Evolutionary conservation across 2,329 filamentous ascomycete genomes (phyloP).

Genomic region (Phaeoacremonium minimum): DNA sequence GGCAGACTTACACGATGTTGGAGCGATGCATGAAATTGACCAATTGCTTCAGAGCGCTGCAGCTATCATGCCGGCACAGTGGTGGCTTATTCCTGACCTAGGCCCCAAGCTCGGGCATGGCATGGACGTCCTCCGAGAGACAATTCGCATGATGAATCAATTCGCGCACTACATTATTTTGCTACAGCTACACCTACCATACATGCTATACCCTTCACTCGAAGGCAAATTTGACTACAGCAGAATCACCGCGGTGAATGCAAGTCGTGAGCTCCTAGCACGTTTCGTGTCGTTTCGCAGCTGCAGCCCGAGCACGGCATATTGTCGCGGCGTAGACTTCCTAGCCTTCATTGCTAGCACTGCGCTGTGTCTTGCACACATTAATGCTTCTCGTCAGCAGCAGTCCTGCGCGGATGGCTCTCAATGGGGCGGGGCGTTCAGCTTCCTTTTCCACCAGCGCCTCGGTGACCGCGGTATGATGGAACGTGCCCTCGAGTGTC

Average conservation of each 20-base stretch:
- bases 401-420: slow-evolving; percentile 1
- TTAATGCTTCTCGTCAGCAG: slow-evolving; percentile 23
- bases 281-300: slow-evolving; percentile 31
- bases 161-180: slow-evolving; percentile 37
- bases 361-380: slow-evolving; percentile 34
- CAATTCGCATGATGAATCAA: slow-evolving; percentile 32
- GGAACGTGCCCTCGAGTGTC: slow-evolving; percentile 27
- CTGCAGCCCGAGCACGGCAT: slow-evolving; percentile 20
- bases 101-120: slow-evolving; percentile 7
- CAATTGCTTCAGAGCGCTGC: slow-evolving; percentile 28
- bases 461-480: slow-evolving; percentile 34
- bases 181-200: slow-evolving; percentile 38
- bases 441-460: slow-evolving; percentile 34
- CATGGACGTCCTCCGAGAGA: slow-evolving; percentile 19
- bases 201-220: slow-evolving; percentile 27
- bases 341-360: slow-evolving; percentile 32
- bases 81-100: slow-evolving; percentile 31
- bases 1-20: slow-evolving; percentile 17
- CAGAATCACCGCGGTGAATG: slow-evolving; percentile 31
- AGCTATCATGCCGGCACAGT: slow-evolving; percentile 30
- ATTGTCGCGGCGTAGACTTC: slow-evolving; percentile 37
- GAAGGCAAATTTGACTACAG: slow-evolving; percentile 27
- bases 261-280: slow-evolving; percentile 35
- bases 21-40: slow-evolving; percentile 28
- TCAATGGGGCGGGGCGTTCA: slow-evolving; percentile 11